Evolutionary conservation across 1,284 basidiomycete species (phyloP).

Genomic region (Ganoderma sp.): DNA sequence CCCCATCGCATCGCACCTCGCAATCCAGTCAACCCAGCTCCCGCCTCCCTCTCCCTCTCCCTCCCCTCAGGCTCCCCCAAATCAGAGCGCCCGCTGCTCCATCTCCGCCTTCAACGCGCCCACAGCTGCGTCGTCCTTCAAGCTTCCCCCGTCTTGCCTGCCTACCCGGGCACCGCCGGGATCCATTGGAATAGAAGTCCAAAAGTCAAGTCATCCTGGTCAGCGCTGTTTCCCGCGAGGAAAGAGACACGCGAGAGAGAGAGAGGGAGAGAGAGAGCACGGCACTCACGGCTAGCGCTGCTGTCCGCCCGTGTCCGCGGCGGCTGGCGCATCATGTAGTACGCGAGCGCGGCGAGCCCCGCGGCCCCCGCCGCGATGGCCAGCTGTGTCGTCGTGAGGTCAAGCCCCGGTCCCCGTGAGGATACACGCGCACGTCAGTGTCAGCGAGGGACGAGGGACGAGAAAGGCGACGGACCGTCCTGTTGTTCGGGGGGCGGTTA

Average conservation of each 20-base stretch:
- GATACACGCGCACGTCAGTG: neutral
- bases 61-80: neutral
- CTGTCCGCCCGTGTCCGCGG: neutral
- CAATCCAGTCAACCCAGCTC: neutral
- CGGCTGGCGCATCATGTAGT: conserved; percentile 5
- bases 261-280: neutral
- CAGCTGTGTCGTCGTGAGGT: conserved; percentile 1
- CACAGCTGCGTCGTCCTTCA: conserved; percentile 14
- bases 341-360: conserved; percentile 6
- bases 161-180: neutral
- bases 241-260: no score
- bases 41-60: neutral
- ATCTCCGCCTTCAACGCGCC: conserved; percentile 11
- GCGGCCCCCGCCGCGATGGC: conserved; percentile 2
- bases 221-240: neutral
- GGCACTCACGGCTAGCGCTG: conserved; percentile 5
- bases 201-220: neutral
- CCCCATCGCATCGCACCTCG: neutral
- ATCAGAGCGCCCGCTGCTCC: conserved; percentile 10
- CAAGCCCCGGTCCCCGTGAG: neutral
- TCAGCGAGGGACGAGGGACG: no score
- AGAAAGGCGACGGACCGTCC: neutral
- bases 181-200: no score
- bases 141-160: neutral
- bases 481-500: conserved; percentile 2